phyloP scores from a whole-genome alignment of 331 rosid species.

The Phaseolus coccineus region DNA sequence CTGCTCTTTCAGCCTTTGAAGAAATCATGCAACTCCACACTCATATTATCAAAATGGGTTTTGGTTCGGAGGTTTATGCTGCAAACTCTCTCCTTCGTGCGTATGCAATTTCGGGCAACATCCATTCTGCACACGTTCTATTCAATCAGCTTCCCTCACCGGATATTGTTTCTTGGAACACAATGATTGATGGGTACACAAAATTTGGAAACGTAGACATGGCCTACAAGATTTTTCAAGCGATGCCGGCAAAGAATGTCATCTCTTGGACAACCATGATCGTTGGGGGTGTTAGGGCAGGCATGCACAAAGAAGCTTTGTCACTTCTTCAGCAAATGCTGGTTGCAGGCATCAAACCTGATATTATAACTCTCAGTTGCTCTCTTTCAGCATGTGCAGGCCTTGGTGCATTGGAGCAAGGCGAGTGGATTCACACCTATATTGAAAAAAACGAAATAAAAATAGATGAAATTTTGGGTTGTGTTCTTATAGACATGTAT shows the following conservation, averaged over 20 bases:
- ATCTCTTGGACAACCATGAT: conserved; percentile 67
- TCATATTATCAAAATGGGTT: conserved; percentile 60
- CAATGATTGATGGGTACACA: conserved; percentile 63
- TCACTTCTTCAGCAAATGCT: conserved; percentile 57
- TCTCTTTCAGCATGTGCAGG: conserved; percentile 67
- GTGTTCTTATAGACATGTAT: conserved; percentile 63
- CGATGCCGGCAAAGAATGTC: conserved; percentile 61
- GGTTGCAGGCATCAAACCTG: conserved; percentile 55
- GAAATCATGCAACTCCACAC: conserved; percentile 58
- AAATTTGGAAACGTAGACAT: conserved; percentile 51
- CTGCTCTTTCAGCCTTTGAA: conserved; percentile 50
- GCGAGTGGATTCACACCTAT: conserved; percentile 59
- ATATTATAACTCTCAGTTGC: conserved; percentile 49
- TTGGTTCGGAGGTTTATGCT: conserved; percentile 58
- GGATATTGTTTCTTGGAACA: conserved; percentile 68
- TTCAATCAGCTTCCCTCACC: conserved; percentile 50
- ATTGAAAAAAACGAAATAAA: conserved; percentile 51
- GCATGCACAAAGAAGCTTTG: conserved; percentile 54
- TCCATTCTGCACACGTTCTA: conserved; percentile 46
- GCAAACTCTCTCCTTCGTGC: conserved; percentile 59
- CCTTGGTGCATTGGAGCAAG: conserved; percentile 65
- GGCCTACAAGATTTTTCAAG: conserved; percentile 54
- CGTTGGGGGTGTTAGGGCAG: conserved; percentile 53
- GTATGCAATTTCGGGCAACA: conserved; percentile 53
- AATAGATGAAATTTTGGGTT: conserved; percentile 57